Percentiles rank a stretch among this genome's conserved stretches.
These are phyloP conservation scores for Litchi chinensis DNA, from an alignment of 345 rosid genomes.

Conservation along the genomic window DNA sequence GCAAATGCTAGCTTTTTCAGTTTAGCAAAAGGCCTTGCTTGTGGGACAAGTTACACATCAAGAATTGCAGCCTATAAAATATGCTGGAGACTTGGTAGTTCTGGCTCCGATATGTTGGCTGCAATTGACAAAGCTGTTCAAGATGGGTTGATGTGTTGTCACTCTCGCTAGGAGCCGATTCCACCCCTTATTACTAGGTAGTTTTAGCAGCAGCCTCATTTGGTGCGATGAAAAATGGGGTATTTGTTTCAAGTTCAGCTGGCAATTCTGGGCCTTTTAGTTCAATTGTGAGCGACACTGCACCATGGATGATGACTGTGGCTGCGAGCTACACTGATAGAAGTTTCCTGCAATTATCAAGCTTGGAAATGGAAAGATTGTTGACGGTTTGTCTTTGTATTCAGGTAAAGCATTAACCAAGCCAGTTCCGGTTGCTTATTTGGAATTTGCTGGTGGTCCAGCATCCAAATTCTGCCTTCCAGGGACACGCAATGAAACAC, in stretches of 20 bases:
- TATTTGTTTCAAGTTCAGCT: conserved; percentile 78
- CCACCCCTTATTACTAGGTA: conserved; percentile 60
- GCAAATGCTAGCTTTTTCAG: conserved; percentile 49
- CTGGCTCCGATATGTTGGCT: conserved; percentile 57
- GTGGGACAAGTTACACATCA: conserved; percentile 66
- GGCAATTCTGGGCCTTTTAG: conserved; percentile 66
- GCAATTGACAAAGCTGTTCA: conserved; percentile 66
- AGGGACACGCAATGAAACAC: conserved; percentile 29
- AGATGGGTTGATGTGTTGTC: conserved; percentile 85
- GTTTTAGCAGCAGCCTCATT: conserved; percentile 57
- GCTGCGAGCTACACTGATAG: conserved; percentile 76
- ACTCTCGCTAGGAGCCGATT: conserved; percentile 57
- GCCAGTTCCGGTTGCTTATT: conserved; percentile 49
- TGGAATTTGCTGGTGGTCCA: conserved; percentile 47
- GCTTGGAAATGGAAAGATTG: conserved; percentile 47
- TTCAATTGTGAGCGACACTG: conserved; percentile 16
- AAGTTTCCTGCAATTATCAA: conserved; percentile 50
- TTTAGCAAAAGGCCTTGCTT: conserved; percentile 55
- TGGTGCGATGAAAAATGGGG: conserved; percentile 52
- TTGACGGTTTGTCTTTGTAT: conserved; percentile 55
- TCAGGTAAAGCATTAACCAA: conserved; percentile 35
- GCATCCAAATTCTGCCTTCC: conserved; percentile 35
- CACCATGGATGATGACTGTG: conserved; percentile 90
- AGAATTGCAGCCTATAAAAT: conserved; percentile 77
- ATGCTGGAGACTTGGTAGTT: conserved; percentile 68